Conservation (phyloP, 2,329 filamentous ascomycete genomes). For the Aspergillus hortae region DNA sequence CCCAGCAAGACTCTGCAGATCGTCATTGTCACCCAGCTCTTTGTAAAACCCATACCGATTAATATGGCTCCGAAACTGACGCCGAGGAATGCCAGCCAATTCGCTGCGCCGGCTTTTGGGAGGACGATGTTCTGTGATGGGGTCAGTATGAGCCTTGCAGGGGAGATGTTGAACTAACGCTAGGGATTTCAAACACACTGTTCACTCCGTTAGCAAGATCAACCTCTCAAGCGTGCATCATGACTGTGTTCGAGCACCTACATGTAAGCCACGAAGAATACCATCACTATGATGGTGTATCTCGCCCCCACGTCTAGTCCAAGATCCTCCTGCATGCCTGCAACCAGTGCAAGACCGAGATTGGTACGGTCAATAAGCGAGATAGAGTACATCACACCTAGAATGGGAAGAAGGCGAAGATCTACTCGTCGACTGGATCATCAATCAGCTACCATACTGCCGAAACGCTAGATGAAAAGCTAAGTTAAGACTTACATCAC, state of each 20-base stretch:
- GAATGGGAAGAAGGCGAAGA: conserved; percentile 37
- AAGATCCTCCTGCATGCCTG: conserved; percentile 26
- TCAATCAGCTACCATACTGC: neutral
- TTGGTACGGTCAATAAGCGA: conserved; percentile 39
- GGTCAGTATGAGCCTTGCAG: neutral
- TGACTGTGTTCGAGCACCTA: conserved; percentile 8
- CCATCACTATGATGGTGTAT: conserved; percentile 26
- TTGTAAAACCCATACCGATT: conserved; percentile 30
- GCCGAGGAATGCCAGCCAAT: conserved; percentile 25
- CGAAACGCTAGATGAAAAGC: too few relatives aligned
- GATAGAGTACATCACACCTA: conserved; percentile 39
- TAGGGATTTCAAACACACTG: conserved; percentile 12
- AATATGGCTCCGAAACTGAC: conserved; percentile 22
- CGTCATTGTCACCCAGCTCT: conserved; percentile 28
- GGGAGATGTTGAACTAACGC: conserved; percentile 4
- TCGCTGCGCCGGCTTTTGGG: conserved; percentile 23
- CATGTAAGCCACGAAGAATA: conserved; percentile 26
- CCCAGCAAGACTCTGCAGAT: conserved; percentile 27
- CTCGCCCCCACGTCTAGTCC: conserved; percentile 20
- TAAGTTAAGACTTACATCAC: conserved; percentile 6
- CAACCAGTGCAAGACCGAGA: conserved; percentile 29
- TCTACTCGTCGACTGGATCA: conserved; percentile 22
- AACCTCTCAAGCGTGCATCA: neutral
- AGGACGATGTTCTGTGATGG: conserved; percentile 21
- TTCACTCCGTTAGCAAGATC: neutral